These are phyloP conservation scores for Cicer chorassanicum DNA, from an alignment of 306 rosid species.

Conservation along the genomic window DNA sequence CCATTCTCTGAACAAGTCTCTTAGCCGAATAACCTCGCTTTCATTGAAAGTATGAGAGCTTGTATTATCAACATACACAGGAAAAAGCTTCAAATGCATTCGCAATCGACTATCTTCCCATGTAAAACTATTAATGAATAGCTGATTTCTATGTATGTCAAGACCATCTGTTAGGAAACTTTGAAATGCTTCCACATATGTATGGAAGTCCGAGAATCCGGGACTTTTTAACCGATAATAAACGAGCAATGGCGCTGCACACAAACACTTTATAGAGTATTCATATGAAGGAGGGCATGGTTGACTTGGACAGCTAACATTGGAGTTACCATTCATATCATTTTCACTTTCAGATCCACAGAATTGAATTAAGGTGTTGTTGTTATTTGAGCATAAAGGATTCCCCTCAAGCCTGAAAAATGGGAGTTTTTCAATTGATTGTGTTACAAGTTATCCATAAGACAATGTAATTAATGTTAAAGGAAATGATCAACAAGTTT, in stretches of 20 bases:
- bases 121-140: conserved; percentile 48
- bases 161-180: conserved; percentile 62
- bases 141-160: conserved; percentile 50
- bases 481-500: conserved; percentile 7
- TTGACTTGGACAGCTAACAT: conserved; percentile 47
- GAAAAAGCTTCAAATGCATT: conserved; percentile 75
- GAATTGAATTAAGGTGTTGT: conserved; percentile 41
- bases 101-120: conserved; percentile 80
- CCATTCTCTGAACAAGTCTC: conserved; percentile 65
- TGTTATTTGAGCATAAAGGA: conserved; percentile 67
- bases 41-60: conserved; percentile 45
- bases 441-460: conserved; percentile 17
- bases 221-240: conserved; percentile 90
- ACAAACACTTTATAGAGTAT: conserved; percentile 54
- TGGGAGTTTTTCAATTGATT: conserved; percentile 6
- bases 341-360: conserved; percentile 61
- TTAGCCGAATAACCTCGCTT: conserved; percentile 65
- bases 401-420: conserved; percentile 86
- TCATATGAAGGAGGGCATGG: conserved; percentile 75
- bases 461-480: not conserved
- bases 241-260: conserved; percentile 69
- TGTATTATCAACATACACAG: conserved; percentile 46
- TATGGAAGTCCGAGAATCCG: conserved; percentile 65
- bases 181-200: conserved; percentile 53
- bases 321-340: conserved; percentile 37